phyloP scores from a whole-genome alignment of 2,329 filamentous ascomycete species.

The Atkinsonella hypoxylon region DNA sequence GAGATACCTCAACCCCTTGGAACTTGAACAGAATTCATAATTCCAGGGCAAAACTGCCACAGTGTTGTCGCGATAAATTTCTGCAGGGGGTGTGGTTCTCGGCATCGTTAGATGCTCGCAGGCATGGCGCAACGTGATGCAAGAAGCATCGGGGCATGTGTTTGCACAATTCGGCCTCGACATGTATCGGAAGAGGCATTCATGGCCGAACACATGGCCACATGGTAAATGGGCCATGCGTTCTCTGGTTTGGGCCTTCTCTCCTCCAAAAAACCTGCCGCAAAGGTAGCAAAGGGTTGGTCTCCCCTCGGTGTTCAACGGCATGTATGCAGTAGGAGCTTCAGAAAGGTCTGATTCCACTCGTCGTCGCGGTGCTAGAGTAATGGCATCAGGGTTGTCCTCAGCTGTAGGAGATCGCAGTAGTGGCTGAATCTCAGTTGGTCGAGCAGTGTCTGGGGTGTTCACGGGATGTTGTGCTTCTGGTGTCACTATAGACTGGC shows the following conservation, averaged over 20 bases:
- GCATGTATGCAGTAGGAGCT: not conserved
- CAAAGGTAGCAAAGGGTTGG: conserved; percentile 5
- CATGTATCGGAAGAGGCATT: conserved; percentile 11
- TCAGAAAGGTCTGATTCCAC: not conserved
- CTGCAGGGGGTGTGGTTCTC: not conserved
- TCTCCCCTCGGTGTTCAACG: not conserved
- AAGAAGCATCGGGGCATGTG: conserved; percentile 6
- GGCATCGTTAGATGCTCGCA: conserved; percentile 11
- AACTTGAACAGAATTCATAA: conserved; percentile 11
- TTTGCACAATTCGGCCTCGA: not conserved
- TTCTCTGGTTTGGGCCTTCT: conserved; percentile 6
- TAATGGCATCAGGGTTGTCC: not conserved
- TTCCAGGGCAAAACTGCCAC: conserved; percentile 7
- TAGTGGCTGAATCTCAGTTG: not conserved
- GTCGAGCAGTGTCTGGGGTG: not conserved
- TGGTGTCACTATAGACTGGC: not conserved
- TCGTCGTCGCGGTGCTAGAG: conserved; percentile 1
- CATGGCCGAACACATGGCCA: conserved; percentile 15
- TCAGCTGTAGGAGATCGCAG: not conserved
- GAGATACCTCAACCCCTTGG: not conserved
- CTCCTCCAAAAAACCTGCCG: conserved; percentile 2
- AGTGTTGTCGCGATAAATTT: not conserved
- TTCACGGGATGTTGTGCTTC: not conserved
- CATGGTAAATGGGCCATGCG: conserved; percentile 13
- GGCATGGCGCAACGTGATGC: conserved; percentile 10